These are phyloP conservation scores for Sicyos baderoa DNA, from an alignment of 306 rosid species.

Conservation along the genomic window DNA sequence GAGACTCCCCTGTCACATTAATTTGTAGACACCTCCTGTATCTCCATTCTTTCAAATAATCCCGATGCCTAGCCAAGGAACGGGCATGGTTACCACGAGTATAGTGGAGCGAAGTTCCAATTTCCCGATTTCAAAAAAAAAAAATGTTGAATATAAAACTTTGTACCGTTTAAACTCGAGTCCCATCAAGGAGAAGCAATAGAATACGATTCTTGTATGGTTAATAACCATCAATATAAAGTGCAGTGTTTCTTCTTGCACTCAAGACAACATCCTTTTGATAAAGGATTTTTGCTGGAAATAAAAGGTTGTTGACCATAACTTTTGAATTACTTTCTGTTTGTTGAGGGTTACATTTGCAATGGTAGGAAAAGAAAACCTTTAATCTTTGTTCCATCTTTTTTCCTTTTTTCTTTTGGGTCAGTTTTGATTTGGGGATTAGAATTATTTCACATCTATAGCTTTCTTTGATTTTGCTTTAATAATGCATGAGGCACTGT, in stretches of 20 bases:
- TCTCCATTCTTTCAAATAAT: too few species aligned
- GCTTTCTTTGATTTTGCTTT: constrained; percentile 18
- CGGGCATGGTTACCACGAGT: too few species aligned
- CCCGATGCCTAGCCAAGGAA: too few species aligned
- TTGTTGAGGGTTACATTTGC: constrained; percentile 11
- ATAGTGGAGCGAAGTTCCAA: too few species aligned
- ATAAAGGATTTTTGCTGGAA: constrained; percentile 8
- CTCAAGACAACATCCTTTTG: constrained; percentile 17
- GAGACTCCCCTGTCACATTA: too few species aligned
- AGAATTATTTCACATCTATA: constrained; percentile 13
- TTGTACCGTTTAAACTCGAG: not conserved
- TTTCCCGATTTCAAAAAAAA: too few species aligned
- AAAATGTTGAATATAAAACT: not conserved
- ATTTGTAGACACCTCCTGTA: too few species aligned
- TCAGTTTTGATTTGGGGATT: constrained; percentile 7
- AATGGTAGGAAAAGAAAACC: constrained; percentile 15
- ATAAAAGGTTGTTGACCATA: constrained; percentile 17
- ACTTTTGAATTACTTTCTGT: constrained; percentile 20
- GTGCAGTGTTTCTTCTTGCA: constrained; percentile 14
- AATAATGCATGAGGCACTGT: constrained; percentile 16
- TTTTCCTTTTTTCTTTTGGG: not conserved
- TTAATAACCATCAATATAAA: constrained; percentile 10
- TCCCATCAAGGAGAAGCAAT: not conserved
- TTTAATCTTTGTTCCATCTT: not conserved
- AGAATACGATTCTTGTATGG: constrained; percentile 13